Evolutionary conservation across 2,329 filamentous ascomycete species (phyloP).

Genomic region (Pseudogymnoascus verrucosus): DNA sequence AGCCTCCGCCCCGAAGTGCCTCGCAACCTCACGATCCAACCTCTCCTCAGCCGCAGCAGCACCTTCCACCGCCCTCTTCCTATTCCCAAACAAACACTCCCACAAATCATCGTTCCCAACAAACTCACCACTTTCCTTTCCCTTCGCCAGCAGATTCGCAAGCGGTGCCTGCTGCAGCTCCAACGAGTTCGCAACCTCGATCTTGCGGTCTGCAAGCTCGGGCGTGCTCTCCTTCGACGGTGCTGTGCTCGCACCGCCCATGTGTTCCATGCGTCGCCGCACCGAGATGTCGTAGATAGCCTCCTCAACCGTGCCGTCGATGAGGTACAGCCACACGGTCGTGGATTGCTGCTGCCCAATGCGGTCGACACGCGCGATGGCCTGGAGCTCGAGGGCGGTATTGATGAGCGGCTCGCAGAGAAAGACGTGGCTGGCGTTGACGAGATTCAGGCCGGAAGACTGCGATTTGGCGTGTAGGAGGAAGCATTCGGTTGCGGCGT

Average conservation of each 20-base stretch:
- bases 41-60: slow-evolving; percentile 11
- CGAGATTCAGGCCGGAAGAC: slow-evolving; percentile 80
- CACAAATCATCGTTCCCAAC: slow-evolving; percentile 75
- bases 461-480: slow-evolving; percentile 84
- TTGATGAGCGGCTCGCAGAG: slow-evolving; percentile 91
- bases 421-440: slow-evolving; percentile 90
- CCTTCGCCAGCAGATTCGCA: slow-evolving; percentile 61
- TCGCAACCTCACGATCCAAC: slow-evolving; percentile 19
- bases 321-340: slow-evolving; percentile 90
- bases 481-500: slow-evolving; percentile 71
- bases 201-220: slow-evolving; percentile 43
- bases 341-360: slow-evolving; percentile 86
- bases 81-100: slow-evolving; percentile 74
- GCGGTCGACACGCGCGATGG: slow-evolving; percentile 87
- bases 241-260: slow-evolving; percentile 38
- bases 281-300: slow-evolving; percentile 86
- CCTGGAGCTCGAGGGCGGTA: slow-evolving; percentile 87
- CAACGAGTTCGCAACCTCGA: slow-evolving; percentile 78
- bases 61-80: neutral
- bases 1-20: slow-evolving; percentile 42
- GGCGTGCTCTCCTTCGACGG: slow-evolving; percentile 35
- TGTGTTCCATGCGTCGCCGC: slow-evolving; percentile 67
- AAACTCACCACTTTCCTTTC: slow-evolving; percentile 66
- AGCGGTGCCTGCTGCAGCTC: slow-evolving; percentile 71
- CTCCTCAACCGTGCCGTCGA: slow-evolving; percentile 87